These are phyloP conservation scores for Aphanomyces cochlioides DNA, from an alignment of 352 stramenopile species.

Conservation along the genomic window DNA sequence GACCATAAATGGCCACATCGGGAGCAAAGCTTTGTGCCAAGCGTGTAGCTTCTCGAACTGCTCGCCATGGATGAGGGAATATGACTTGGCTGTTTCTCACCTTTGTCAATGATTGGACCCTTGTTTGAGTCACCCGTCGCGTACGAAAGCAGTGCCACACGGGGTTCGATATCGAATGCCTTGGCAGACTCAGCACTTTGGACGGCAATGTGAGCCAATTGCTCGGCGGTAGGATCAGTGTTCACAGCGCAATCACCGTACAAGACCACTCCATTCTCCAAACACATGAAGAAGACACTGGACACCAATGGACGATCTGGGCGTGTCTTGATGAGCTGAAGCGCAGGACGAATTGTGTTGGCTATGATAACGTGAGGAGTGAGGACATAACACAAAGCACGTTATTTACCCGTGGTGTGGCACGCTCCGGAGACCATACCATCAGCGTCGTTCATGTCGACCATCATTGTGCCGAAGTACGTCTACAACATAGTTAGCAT, in stretches of 20 bases:
- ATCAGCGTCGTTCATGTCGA: constrained; percentile 71
- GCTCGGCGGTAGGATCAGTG: constrained; percentile 61
- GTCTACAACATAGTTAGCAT: constrained; percentile 37
- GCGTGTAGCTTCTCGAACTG: constrained; percentile 64
- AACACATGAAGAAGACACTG: constrained; percentile 86
- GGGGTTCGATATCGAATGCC: constrained; percentile 73
- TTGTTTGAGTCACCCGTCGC: constrained; percentile 75
- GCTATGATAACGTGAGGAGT: constrained; percentile 33
- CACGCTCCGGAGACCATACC: constrained; percentile 82
- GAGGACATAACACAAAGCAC: neutral
- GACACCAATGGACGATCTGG: constrained; percentile 66
- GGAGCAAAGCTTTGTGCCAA: constrained; percentile 62
- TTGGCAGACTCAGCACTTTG: constrained; percentile 69
- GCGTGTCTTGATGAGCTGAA: constrained; percentile 85
- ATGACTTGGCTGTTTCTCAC: constrained; percentile 6
- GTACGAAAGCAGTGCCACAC: constrained; percentile 81
- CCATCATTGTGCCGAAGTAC: constrained; percentile 85
- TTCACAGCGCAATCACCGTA: constrained; percentile 87
- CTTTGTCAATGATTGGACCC: constrained; percentile 79
- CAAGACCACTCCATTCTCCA: constrained; percentile 72
- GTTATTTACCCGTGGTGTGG: constrained; percentile 50
- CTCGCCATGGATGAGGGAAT: neutral
- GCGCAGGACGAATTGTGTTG: constrained; percentile 83
- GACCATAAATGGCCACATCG: constrained; percentile 78
- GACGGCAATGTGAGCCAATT: constrained; percentile 79